A percentile compares a stretch with the other conserved stretches of the same genome.
phyloP scores from a whole-genome alignment of 805 yeast genomes.

The Kluyveromyces nonfermentans region DNA sequence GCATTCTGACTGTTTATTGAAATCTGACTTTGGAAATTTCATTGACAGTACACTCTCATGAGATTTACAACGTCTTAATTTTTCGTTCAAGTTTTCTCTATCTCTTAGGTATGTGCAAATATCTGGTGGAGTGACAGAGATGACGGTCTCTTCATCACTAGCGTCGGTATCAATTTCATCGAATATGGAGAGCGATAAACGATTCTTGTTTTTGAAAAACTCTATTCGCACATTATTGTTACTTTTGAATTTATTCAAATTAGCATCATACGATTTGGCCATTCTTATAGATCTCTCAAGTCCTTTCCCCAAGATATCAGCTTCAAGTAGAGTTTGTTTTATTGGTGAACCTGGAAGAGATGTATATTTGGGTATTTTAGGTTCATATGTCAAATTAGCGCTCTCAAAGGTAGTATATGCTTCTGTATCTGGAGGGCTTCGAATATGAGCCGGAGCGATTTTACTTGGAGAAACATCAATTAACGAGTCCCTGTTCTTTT shows the following conservation, averaged over 20 bases:
- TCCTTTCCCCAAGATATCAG: neutral
- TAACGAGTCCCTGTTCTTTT: conserved; percentile 9
- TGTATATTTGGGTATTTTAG: neutral
- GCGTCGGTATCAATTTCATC: conserved; percentile 16
- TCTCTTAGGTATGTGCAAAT: neutral
- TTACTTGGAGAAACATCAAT: neutral
- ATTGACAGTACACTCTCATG: conserved; percentile 27
- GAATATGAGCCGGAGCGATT: neutral
- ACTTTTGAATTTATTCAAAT: conserved; percentile 12
- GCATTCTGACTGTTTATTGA: neutral
- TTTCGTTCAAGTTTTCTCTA: conserved; percentile 1
- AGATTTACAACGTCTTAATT: conserved; percentile 25
- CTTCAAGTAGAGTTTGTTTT: conserved; percentile 2
- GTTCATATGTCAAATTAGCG: neutral
- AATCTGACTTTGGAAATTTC: neutral
- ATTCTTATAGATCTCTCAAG: conserved; percentile 8
- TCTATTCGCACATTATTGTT: conserved; percentile 5
- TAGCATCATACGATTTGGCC: conserved; percentile 23
- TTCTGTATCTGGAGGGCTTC: neutral
- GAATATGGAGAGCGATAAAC: conserved; percentile 26
- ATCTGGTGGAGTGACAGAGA: conserved; percentile 11
- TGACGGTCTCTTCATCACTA: conserved; percentile 21
- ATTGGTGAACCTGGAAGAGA: conserved; percentile 20
- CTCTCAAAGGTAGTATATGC: neutral
- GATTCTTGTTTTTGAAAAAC: conserved; percentile 25